Evolutionary conservation across 164 flowering plant genomes (phyloP), one percentile per base, ranked within the genome.

Genomic region (Magnolia officinalis): DNA sequence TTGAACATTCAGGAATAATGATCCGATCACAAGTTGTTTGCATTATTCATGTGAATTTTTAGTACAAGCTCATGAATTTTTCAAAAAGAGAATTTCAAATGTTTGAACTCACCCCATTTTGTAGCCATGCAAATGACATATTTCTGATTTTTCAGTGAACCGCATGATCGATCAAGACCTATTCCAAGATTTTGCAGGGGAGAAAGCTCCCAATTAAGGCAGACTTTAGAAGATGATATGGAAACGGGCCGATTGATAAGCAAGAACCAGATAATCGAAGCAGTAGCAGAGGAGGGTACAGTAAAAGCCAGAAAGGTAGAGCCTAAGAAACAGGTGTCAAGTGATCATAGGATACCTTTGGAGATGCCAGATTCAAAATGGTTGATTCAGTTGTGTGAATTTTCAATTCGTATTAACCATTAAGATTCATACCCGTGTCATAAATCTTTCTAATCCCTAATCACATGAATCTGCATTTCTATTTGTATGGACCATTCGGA

Each of bases 301-400:
- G 50, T 78, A 4, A 90, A 86, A 86, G 95, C 90, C 72, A 89
- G 87, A 74, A 88, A 86, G 67, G 93, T 90, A 11, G 96, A 94
- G 77, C 86, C 89, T 70, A 98, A 94, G 78, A 94, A 92, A 78
- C 91, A 89, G 80, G 90, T 83, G 91, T 82, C 92, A 73, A 49
- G 91, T 78, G 99, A 94, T 81, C 93, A 95, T 50, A 91, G 92
- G 96, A 94, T 96, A 97, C 75, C 90, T 78, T 87, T 90, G 78
- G 91, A 94, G 80, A 90, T 94, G 98, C 87, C 94, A 86, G 96
- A 96, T 84, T 98, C 99, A 72, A 98, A 94, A 80, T 89, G 90
- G 19, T 87, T 96, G 45, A 96, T 94, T 79, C 98, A 96, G 94
- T 98, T 96, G 85, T 72, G 20, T 55, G 20, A 13, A 14, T 67